These are phyloP conservation scores for Cyclocybe aegerita DNA, from an alignment of 768 basidiomycete species.

Conservation along the genomic window DNA sequence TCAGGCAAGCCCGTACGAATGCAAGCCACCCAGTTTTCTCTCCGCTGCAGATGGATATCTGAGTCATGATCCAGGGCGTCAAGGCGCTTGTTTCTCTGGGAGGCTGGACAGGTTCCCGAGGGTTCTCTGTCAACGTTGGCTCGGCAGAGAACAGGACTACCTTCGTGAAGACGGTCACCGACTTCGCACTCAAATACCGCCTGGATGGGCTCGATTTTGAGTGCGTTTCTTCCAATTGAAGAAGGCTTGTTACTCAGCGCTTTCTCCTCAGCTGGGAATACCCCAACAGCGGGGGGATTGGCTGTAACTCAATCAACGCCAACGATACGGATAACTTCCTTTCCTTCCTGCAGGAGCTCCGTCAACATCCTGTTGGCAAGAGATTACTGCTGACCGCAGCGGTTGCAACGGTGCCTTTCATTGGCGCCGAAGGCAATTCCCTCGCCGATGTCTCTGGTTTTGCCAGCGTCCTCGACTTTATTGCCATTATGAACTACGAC, in stretches of 20 bases:
- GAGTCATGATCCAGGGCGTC: conserved; percentile 41
- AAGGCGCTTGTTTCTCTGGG: conserved; percentile 62
- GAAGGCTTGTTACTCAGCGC: neutral
- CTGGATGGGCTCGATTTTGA: conserved; percentile 62
- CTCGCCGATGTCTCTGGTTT: conserved; percentile 69
- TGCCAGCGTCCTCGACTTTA: conserved; percentile 58
- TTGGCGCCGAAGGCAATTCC: conserved; percentile 50
- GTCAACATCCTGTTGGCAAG: conserved; percentile 48
- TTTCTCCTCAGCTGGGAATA: conserved; percentile 76
- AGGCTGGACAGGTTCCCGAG: conserved; percentile 67
- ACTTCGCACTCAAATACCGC: conserved; percentile 50
- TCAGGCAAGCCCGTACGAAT: conserved; percentile 42
- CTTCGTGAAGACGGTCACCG: conserved; percentile 59
- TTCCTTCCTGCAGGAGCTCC: conserved; percentile 72
- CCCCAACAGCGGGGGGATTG: conserved; percentile 66
- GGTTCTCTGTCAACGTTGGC: conserved; percentile 62
- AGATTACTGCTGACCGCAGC: conserved; percentile 60
- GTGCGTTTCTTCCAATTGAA: conserved; percentile 26
- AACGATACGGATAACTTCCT: conserved; percentile 80
- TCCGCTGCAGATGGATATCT: neutral
- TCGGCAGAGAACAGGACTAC: conserved; percentile 57
- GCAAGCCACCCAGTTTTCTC: conserved; percentile 23
- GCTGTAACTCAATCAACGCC: conserved; percentile 63
- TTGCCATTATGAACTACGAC: conserved; percentile 71
- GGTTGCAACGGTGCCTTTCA: conserved; percentile 39